Evolutionary conservation across 1,284 basidiomycete genomes (phyloP).

Genomic region (Xanthoconium separans): DNA sequence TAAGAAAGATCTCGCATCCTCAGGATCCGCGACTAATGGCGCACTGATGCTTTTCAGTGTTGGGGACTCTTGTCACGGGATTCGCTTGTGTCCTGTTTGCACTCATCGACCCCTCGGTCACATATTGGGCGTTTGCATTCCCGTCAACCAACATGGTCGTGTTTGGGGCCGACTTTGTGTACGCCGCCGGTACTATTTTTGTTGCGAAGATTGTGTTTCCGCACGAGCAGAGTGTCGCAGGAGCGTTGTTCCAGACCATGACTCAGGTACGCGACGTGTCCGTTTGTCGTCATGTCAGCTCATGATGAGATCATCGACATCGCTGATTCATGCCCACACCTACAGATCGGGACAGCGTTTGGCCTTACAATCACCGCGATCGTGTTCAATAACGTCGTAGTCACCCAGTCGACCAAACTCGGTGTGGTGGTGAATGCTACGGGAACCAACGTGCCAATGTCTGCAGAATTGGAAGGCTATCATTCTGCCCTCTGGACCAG

Average conservation of each 20-base stretch:
- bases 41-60: constrained; percentile 31
- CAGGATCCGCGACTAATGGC: background rate
- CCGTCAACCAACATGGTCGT: constrained; percentile 72
- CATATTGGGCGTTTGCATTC: constrained; percentile 84
- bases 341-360: constrained; percentile 70
- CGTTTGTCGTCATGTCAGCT: background rate
- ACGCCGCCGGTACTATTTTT: constrained; percentile 72
- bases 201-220: constrained; percentile 70
- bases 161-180: constrained; percentile 80
- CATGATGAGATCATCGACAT: background rate
- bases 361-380: constrained; percentile 77
- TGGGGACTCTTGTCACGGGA: constrained; percentile 62
- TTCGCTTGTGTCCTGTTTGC: constrained; percentile 73
- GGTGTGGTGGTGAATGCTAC: constrained; percentile 32
- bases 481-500: constrained; percentile 62
- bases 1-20: constrained; percentile 28
- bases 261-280: constrained; percentile 46
- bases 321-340: background rate
- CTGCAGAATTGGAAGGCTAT: constrained; percentile 51
- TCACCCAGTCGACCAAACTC: constrained; percentile 28
- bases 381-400: constrained; percentile 58
- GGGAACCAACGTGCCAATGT: constrained; percentile 36
- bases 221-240: constrained; percentile 78
- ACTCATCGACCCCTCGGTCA: constrained; percentile 54
- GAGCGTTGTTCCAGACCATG: constrained; percentile 77